phyloP scores from a whole-genome alignment of 2,329 filamentous ascomycete species.

The Fusarium sp. region DNA sequence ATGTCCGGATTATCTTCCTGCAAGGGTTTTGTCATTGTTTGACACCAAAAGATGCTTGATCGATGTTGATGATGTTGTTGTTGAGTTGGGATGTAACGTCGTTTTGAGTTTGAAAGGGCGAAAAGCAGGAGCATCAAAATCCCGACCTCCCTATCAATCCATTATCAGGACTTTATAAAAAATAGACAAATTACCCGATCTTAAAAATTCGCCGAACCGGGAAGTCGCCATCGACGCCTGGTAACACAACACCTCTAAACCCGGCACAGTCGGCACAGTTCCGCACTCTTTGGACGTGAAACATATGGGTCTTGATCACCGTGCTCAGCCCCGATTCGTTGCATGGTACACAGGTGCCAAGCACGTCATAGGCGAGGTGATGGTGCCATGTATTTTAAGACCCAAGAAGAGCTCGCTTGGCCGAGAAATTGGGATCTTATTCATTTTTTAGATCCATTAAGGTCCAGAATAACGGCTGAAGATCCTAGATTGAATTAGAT shows the following conservation, averaged over 20 bases:
- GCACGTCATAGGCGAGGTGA: constrained; percentile 13
- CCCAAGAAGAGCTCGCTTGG: neutral
- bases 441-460: neutral
- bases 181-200: neutral
- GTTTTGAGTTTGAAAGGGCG: neutral
- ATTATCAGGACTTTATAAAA: neutral
- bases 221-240: neutral
- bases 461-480: neutral
- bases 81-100: neutral
- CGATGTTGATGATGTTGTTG: neutral
- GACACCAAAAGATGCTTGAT: neutral
- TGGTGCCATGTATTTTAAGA: constrained; percentile 1
- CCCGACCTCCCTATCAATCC: neutral
- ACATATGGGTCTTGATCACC: neutral
- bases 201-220: neutral
- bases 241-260: neutral
- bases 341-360: neutral
- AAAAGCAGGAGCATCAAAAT: neutral
- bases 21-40: neutral
- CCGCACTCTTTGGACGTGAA: neutral
- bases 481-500: neutral
- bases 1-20: neutral
- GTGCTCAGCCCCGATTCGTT: neutral
- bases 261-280: neutral
- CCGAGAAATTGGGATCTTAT: neutral